A percentile compares a stretch with the other conserved stretches of the same genome.
Evolutionary conservation across 192 early-diverging fungal species (phyloP).

Genomic region (Umbelopsis sp.): DNA sequence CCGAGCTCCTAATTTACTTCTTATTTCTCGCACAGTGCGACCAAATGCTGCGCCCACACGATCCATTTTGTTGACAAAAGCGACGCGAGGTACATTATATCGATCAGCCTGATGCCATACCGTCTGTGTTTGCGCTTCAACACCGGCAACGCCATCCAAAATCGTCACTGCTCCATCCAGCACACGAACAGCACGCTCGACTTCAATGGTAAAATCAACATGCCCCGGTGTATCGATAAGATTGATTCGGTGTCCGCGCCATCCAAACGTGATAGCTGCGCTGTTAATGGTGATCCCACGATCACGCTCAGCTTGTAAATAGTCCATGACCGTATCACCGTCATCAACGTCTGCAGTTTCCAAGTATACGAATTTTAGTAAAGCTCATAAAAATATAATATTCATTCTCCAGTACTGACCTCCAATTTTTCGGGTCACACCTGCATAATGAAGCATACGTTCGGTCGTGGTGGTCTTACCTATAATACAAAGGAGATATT

Average conservation of each 20-base stretch:
- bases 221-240: constrained; percentile 97
- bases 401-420: constrained; percentile 47
- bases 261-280: constrained; percentile 88
- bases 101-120: constrained; percentile 90
- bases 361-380: not conserved
- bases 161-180: constrained; percentile 94
- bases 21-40: constrained; percentile 61
- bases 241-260: constrained; percentile 78
- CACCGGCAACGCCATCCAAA: constrained; percentile 93
- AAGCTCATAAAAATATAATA: not conserved
- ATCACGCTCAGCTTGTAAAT: constrained; percentile 83
- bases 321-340: constrained; percentile 96
- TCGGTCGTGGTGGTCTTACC: constrained; percentile 96
- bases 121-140: constrained; percentile 96
- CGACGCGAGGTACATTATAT: constrained; percentile 80
- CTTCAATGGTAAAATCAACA: constrained; percentile 96
- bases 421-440: constrained; percentile 85
- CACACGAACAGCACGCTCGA: constrained; percentile 87
- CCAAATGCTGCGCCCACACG: constrained; percentile 74
- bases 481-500: constrained; percentile 4
- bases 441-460: constrained; percentile 95
- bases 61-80: constrained; percentile 98
- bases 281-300: constrained; percentile 95
- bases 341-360: constrained; percentile 73
- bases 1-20: constrained; percentile 54